Base-by-base conservation (phyloP, 805 yeast species). In the Clavispora asparagi region DNA sequence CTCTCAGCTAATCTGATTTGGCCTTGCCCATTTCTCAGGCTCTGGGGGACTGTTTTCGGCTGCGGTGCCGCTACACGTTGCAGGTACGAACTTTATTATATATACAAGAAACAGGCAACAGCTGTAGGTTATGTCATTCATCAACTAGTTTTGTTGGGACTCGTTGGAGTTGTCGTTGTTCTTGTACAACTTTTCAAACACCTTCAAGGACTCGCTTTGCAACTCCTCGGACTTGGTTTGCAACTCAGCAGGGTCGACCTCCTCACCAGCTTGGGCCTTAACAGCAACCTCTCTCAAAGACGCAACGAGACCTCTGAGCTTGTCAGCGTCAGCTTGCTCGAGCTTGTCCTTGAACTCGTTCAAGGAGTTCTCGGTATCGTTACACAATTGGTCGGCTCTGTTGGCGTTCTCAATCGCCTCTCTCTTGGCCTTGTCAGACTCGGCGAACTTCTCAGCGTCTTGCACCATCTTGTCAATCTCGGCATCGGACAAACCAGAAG, bases 381-480 rank as follows among this genome's bases (percentile, higher is more conserved):
- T 71, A 68, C 84, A 80, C 68, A 85, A 80, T 67, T 81, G 81
- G 70, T 85, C 91, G 58, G 89, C 87, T 64, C 84, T 86, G 83
- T 85, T 88, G 59, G 95, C 95, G 56, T 75, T 68, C 73, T 87
- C 95, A 63, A 91, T 83, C 48, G 90, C 73, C 73, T 83, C 89
- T 67, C 85, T 85, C 70, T 85, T 83, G 52, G 86, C 87, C 76
- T 85, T 83, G 76, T 90, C 97, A 59, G 87, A 81, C 67, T 87
- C 90, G 61, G 89, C 87, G 74, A 75, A 84, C 71, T 84, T 84
- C 76, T 88, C 95, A 61, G 97, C 95, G 60, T 87, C 95, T 70
- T 77, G 81, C 51, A 90, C 92, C 88, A 91, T 83, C 70, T 84
- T 80, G 71, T 89, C 96, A 64, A 90, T 86, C 76, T 90, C 97